These are phyloP conservation scores for Cyberlindnera bimundalis DNA, from an alignment of 805 yeast genomes.

Conservation along the genomic window DNA sequence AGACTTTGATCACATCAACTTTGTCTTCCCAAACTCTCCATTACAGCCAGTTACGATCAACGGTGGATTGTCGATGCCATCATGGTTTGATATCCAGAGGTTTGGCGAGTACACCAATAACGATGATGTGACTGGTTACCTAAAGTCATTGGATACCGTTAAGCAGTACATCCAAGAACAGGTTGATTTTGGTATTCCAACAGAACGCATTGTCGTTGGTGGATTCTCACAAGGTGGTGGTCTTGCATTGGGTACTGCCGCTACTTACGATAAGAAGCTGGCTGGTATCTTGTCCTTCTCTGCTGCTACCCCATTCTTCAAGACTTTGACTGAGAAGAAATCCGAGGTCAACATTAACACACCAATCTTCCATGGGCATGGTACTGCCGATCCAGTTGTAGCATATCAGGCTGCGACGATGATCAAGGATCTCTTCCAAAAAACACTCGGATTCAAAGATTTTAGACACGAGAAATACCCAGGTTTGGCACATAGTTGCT, in stretches of 20 bases:
- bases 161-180: constrained; percentile 46
- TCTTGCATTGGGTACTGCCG: constrained; percentile 58
- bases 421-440: constrained; percentile 39
- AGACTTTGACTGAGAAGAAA: constrained; percentile 21
- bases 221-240: constrained; percentile 97
- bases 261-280: constrained; percentile 53
- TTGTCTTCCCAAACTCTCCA: constrained; percentile 93
- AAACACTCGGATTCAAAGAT: constrained; percentile 43
- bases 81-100: constrained; percentile 79
- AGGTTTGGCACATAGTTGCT: constrained; percentile 67
- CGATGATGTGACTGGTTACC: constrained; percentile 52
- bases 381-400: constrained; percentile 71
- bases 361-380: constrained; percentile 88
- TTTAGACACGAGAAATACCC: constrained; percentile 52
- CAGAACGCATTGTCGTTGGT: constrained; percentile 77
- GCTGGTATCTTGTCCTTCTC: constrained; percentile 80
- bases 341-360: constrained; percentile 51
- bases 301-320: constrained; percentile 53
- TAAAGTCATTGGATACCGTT: constrained; percentile 45
- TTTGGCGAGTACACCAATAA: constrained; percentile 43
- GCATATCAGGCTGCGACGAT: constrained; percentile 33
- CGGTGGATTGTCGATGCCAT: constrained; percentile 66
- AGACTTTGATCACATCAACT: constrained; percentile 55
- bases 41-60: constrained; percentile 61
- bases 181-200: constrained; percentile 48